Percentiles rank a stretch among this genome's conserved stretches.
These are phyloP conservation scores for Zygosaccharomyces pseudobailii DNA, from an alignment of 1,139 yeast genomes.

Conservation along the genomic window DNA sequence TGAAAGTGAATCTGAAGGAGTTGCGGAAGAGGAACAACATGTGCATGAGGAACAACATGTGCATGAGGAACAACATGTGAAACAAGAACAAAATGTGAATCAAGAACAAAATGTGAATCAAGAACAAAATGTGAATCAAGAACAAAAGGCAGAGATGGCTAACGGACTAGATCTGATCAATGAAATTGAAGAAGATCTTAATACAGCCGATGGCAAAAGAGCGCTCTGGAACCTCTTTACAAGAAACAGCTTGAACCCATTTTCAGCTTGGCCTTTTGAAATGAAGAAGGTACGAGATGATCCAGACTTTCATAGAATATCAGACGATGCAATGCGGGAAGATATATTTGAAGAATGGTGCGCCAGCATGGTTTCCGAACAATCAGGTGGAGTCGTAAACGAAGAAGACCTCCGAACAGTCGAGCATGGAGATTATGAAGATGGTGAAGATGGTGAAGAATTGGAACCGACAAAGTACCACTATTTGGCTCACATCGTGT, in stretches of 20 bases:
- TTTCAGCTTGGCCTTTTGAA: slow-evolving; percentile 28
- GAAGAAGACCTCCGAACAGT: slow-evolving; percentile 8
- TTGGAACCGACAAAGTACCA: slow-evolving; percentile 30
- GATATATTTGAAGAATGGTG: slow-evolving; percentile 32
- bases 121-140: too few relatives aligned
- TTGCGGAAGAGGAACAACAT: slow-evolving; percentile 6
- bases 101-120: too few relatives aligned
- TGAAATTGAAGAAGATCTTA: neutral
- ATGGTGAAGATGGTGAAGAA: slow-evolving; percentile 16
- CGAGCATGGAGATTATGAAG: slow-evolving; percentile 13
- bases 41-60: neutral
- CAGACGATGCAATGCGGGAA: slow-evolving; percentile 21
- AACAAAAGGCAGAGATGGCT: neutral
- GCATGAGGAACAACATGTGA: too few relatives aligned
- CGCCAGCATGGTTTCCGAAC: slow-evolving; percentile 5
- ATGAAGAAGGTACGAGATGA: slow-evolving; percentile 21
- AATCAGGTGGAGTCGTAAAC: neutral
- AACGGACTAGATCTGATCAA: neutral
- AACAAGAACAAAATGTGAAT: too few relatives aligned
- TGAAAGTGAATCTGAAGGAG: slow-evolving; percentile 11
- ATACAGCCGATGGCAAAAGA: neutral
- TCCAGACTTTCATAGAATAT: slow-evolving; percentile 18
- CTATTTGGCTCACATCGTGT: slow-evolving; percentile 31
- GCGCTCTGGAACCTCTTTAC: slow-evolving; percentile 20
- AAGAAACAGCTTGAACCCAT: slow-evolving; percentile 22